Conservation (phyloP, 2,329 filamentous ascomycete genomes). For the Colletotrichum nymphaeae region DNA sequence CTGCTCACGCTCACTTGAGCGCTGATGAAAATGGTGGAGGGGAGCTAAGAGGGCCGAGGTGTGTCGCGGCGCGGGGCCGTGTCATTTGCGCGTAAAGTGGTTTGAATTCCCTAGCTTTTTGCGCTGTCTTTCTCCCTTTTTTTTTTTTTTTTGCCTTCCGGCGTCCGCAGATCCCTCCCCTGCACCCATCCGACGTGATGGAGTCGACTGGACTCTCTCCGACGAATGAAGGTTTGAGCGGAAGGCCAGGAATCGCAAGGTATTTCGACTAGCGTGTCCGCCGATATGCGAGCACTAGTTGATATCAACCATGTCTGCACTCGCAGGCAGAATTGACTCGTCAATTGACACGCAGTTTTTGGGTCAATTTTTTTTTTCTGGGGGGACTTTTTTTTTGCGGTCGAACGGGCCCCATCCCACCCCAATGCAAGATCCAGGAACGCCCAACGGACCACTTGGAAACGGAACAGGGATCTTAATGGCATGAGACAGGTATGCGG, state of each 20-base stretch:
- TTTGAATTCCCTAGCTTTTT: slow-evolving; percentile 20
- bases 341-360: slow-evolving; percentile 32
- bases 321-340: slow-evolving; percentile 33
- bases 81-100: slow-evolving; percentile 51
- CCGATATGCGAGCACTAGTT: slow-evolving; percentile 31
- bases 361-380: background rate
- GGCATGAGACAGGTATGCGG: slow-evolving; percentile 32
- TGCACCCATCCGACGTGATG: slow-evolving; percentile 35
- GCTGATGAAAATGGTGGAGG: slow-evolving; percentile 7
- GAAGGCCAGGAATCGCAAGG: slow-evolving; percentile 28
- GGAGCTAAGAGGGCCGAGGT: slow-evolving; percentile 39
- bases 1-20: slow-evolving; percentile 11
- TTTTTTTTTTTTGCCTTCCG: background rate
- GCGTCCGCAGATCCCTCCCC: slow-evolving; percentile 39
- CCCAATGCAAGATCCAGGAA: slow-evolving; percentile 38
- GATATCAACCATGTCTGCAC: slow-evolving; percentile 7
- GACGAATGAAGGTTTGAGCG: slow-evolving; percentile 24
- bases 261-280: slow-evolving; percentile 29
- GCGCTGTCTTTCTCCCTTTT: background rate
- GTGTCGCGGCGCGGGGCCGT: slow-evolving; percentile 37
- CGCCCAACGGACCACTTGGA: slow-evolving; percentile 30
- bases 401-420: slow-evolving; percentile 1
- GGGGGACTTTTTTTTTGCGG: slow-evolving; percentile 13
- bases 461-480: slow-evolving; percentile 35
- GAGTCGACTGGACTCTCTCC: slow-evolving; percentile 24